Conservation (phyloP, 106 monocot genomes). For the Alisma plantagoaquatica region DNA sequence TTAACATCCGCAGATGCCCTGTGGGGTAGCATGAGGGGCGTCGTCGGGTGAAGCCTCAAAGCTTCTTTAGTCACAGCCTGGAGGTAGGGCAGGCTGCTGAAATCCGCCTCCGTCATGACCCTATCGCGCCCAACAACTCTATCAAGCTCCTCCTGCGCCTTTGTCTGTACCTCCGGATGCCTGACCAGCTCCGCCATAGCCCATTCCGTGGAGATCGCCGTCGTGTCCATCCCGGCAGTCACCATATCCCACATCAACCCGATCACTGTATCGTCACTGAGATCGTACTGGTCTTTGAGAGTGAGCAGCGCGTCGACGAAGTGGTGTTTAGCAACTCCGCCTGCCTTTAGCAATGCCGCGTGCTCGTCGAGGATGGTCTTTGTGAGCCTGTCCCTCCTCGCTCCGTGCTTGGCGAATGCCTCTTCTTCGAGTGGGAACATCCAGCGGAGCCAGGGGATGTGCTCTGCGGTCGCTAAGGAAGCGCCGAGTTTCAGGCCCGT, state of each 20-base stretch:
- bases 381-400: slow-evolving; percentile 54
- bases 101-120: slow-evolving; percentile 61
- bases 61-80: slow-evolving; percentile 75
- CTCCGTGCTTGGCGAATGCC: slow-evolving; percentile 42
- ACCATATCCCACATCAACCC: slow-evolving; percentile 95
- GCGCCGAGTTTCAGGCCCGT: slow-evolving; percentile 69
- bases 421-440: slow-evolving; percentile 69
- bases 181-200: slow-evolving; percentile 83
- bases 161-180: slow-evolving; percentile 60
- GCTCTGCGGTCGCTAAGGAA: slow-evolving; percentile 54
- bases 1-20: slow-evolving; percentile 48
- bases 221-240: slow-evolving; percentile 95
- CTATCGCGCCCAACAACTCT: slow-evolving; percentile 55
- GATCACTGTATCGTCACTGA: slow-evolving; percentile 81
- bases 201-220: slow-evolving; percentile 84
- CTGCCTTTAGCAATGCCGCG: slow-evolving; percentile 27
- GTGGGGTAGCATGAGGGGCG: slow-evolving; percentile 94
- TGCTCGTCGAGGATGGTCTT: slow-evolving; percentile 77
- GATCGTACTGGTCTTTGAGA: slow-evolving; percentile 53
- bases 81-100: slow-evolving; percentile 73
- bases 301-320: slow-evolving; percentile 74
- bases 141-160: slow-evolving; percentile 76
- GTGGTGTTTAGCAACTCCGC: slow-evolving; percentile 48
- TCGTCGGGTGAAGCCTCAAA: slow-evolving; percentile 86
- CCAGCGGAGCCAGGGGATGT: slow-evolving; percentile 57